Base-by-base conservation (phyloP, 1,139 yeast genomes). In the Geotrichum klebahnii region DNA sequence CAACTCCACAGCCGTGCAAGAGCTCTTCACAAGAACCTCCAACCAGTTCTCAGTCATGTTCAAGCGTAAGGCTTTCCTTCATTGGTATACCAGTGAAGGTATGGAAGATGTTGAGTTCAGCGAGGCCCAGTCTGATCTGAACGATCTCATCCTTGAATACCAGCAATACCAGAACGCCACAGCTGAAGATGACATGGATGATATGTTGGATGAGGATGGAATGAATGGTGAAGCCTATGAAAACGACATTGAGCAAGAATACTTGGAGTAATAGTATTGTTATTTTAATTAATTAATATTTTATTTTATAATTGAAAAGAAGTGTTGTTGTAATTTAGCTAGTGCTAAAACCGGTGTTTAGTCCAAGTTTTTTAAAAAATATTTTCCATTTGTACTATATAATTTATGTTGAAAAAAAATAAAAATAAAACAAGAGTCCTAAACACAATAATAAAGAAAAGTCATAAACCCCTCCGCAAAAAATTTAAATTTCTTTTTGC, bases 51-150 rank as follows among this genome's bases (percentile, higher is more conserved):
- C 64, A 24, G 67, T 69, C 57, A 72, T 72, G 76, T 72, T 71
- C 66, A 65, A 68, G 53, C 63, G 75, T 46, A 64, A 68, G 56
- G 76, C 76, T 31, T 72, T 72, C 67, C 58, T 72, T 57, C 76
- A 72, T 55, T 72, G 76, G 74, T 72, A 71, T 60, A 68, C 72
- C 20, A 66, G 69, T 33, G 76, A 72, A 57, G 76, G 76, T 50
- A 72, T 72, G 76, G 76, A 72, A 50, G 73, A 67, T 59, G 65
- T 67, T 55, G 76, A 72, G 61, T 73, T 72, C 63, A 68, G 71
- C 34, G 77, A 73, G 59, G 76, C 76, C 17, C 71, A 71, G 55
- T 64, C 72, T 47, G 72, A 72, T 59, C 61, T 72, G 58, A 64
- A 64, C 50, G 76, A 72, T 52, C 62, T 72, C 38, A 71, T 73